Evolutionary conservation across 2,329 filamentous ascomycete species (phyloP), one percentile per base, ranked within the genome.

Genomic region (Pestalotiopsis sp.): DNA sequence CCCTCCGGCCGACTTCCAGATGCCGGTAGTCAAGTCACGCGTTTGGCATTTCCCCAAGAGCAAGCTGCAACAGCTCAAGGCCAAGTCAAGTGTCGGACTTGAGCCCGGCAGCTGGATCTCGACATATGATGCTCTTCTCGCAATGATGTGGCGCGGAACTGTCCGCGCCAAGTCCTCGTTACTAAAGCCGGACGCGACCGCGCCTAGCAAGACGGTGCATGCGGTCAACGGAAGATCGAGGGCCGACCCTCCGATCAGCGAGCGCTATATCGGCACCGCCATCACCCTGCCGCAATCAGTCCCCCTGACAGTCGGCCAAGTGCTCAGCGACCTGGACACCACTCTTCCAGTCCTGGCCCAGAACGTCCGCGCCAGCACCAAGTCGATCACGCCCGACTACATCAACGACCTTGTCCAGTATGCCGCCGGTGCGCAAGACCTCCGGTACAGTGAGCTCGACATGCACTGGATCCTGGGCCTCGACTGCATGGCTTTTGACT

Each of bases 401-500:
- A n/a, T 66, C 36, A 36, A 57, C 12, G 45, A 66, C 56, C 52
- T 66, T 4, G 20, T 66, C 65, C 61, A 66, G 65, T 66, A 38
- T 7, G 49, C 65, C 12, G 65, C 56, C 23, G 65, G 65, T 4
- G 27, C 65, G 1, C 65, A 36, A 5, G 65, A 66, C 31, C 25
- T 66, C 14, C 65, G 65, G 7, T 66, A 49, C 45, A 39, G 23
- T 45, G 65, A 66, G 27, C 65, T 66, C 3, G 65, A 66, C 27
- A 66, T 66, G 65, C 20, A 66, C 52, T 66, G 65, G 65, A 39
- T 66, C 52, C 2, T 66, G 49, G 25, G 49, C 14, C 45, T 66
- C 14, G 65, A 66, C 65, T 59, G 49, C 56, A 66, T 66, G 65
- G 65, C 65, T 13, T 66, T 66, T n/a, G 65, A 66, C 27, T 66